Conservation (phyloP, 2,329 filamentous ascomycete genomes). For the Neofusicoccum umdonicola region DNA sequence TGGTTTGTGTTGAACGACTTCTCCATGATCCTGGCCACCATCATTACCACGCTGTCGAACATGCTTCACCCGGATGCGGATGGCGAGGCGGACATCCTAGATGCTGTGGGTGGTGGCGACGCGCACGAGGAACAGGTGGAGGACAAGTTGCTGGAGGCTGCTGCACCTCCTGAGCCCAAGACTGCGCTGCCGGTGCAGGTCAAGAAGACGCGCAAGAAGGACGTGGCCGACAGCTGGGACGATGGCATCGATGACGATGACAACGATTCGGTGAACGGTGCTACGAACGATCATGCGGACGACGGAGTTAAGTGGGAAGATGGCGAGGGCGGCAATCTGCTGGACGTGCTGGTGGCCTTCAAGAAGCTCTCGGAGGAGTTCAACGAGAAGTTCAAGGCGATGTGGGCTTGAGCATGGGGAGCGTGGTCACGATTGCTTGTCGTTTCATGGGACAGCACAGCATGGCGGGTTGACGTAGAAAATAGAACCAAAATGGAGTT, state of each 20-base stretch:
- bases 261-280: not conserved
- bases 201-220: slow-evolving; percentile 39
- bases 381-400: slow-evolving; percentile 61
- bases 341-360: slow-evolving; percentile 60
- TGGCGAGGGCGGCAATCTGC: slow-evolving; percentile 46
- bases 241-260: slow-evolving; percentile 27
- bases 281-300: slow-evolving; percentile 2
- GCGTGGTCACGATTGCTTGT: not conserved
- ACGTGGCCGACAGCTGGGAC: slow-evolving; percentile 42
- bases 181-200: slow-evolving; percentile 31
- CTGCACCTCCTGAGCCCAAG: slow-evolving; percentile 28
- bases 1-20: slow-evolving; percentile 73
- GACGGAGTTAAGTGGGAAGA: slow-evolving; percentile 38
- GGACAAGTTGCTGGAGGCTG: slow-evolving; percentile 46
- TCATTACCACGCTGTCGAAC: slow-evolving; percentile 62
- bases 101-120: slow-evolving; percentile 45
- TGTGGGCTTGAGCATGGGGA: slow-evolving; percentile 52
- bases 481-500: no score
- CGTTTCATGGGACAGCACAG: no score
- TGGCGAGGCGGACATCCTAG: slow-evolving; percentile 50
- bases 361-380: slow-evolving; percentile 58
- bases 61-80: slow-evolving; percentile 52
- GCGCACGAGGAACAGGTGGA: slow-evolving; percentile 42
- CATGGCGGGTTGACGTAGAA: no score
- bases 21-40: slow-evolving; percentile 65